These are phyloP conservation scores for Trichoderma sp. DNA, from an alignment of 2,329 filamentous ascomycete genomes.

Conservation along the genomic window DNA sequence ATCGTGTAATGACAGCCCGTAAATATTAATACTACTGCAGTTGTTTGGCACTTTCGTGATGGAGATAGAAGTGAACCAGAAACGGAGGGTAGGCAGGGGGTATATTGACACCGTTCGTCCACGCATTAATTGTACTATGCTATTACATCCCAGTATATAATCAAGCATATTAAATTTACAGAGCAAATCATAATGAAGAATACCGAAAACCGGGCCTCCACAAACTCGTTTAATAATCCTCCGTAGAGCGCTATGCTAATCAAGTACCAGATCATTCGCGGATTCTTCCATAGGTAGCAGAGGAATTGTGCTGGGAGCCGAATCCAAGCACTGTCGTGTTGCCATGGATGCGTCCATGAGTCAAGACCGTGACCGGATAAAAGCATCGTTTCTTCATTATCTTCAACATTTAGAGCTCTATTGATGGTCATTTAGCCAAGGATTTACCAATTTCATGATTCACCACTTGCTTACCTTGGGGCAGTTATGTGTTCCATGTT, in stretches of 20 bases:
- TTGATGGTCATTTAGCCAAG: neutral
- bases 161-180: neutral
- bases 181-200: neutral
- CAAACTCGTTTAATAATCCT: neutral
- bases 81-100: too few species aligned
- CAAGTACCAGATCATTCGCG: neutral
- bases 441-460: neutral
- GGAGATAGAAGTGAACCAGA: too few species aligned
- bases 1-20: too few species aligned
- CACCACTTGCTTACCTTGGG: neutral
- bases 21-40: too few species aligned
- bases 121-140: too few species aligned
- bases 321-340: neutral
- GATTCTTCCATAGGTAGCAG: neutral
- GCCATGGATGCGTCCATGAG: neutral
- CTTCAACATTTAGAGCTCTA: neutral
- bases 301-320: neutral
- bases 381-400: neutral
- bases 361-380: neutral
- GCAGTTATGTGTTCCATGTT: neutral
- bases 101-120: too few species aligned
- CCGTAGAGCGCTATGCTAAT: neutral
- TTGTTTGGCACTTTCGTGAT: too few species aligned
- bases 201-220: neutral
- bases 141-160: neutral